Evolutionary conservation across 2,329 filamentous ascomycete genomes (phyloP).

Genomic region (Aureobasidium musti): DNA sequence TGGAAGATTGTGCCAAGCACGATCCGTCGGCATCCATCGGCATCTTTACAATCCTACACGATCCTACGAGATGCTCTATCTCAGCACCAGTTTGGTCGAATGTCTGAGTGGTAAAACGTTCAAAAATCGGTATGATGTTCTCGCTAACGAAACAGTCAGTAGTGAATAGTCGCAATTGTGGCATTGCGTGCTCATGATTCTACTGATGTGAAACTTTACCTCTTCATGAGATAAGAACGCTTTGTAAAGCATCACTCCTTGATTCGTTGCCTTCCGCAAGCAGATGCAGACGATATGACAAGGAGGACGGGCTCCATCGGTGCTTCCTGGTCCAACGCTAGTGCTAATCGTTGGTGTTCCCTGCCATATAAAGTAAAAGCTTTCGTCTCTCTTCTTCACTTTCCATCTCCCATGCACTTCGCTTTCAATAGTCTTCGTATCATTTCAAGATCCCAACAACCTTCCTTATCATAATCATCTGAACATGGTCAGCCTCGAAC

Average conservation of each 20-base stretch:
- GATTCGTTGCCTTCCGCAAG: neutral
- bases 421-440: neutral
- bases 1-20: neutral
- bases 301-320: neutral
- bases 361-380: neutral
- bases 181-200: neutral
- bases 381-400: neutral
- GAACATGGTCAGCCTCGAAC: neutral
- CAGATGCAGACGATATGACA: neutral
- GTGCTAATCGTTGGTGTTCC: too few species aligned
- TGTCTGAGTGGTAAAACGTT: neutral
- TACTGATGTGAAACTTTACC: neutral
- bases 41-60: neutral
- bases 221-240: neutral
- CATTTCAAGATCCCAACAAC: too few species aligned
- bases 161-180: neutral
- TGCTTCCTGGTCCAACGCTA: neutral
- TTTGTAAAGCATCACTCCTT: neutral
- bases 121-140: neutral
- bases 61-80: neutral
- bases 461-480: neutral
- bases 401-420: neutral
- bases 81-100: neutral
- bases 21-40: constrained; percentile 15
- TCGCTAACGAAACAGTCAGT: neutral